Conservation (phyloP, 176 grass and related monocot species). For the Eleusine indica region DNA sequence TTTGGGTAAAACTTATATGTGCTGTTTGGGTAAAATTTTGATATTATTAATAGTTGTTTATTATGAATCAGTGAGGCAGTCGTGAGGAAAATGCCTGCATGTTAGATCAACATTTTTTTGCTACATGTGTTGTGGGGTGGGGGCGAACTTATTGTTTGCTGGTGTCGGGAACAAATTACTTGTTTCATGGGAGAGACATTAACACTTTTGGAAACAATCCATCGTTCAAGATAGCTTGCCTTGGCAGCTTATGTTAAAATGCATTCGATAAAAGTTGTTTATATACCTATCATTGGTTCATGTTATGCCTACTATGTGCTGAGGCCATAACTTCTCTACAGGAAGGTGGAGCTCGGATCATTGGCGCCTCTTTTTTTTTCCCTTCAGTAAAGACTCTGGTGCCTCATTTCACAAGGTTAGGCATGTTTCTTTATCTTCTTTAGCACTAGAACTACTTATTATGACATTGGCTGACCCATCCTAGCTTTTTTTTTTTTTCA, state of each 20-base stretch:
- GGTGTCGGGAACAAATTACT: background rate
- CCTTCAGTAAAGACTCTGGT: conserved; percentile 34
- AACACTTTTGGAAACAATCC: background rate
- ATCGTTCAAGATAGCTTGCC: background rate
- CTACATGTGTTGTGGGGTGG: background rate
- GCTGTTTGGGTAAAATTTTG: background rate
- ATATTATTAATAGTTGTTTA: background rate
- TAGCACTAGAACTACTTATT: background rate
- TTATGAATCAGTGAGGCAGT: background rate
- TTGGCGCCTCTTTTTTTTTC: conserved; percentile 41
- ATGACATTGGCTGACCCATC: background rate
- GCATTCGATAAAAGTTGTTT: background rate
- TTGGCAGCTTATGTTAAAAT: conserved; percentile 1
- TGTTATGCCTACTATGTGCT: conserved; percentile 16
- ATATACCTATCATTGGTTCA: background rate
- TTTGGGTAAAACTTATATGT: background rate
- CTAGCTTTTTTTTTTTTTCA: conserved; percentile 30
- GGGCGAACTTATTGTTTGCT: background rate
- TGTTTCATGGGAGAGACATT: background rate
- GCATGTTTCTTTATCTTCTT: conserved; percentile 14
- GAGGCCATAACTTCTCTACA: conserved; percentile 17
- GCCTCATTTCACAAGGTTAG: conserved; percentile 29
- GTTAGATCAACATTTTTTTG: conserved; percentile 16
- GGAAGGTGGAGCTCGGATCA: conserved; percentile 53
- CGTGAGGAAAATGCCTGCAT: background rate